Base-by-base conservation (phyloP, 768 basidiomycete species). In the Sutorius australiensis region DNA sequence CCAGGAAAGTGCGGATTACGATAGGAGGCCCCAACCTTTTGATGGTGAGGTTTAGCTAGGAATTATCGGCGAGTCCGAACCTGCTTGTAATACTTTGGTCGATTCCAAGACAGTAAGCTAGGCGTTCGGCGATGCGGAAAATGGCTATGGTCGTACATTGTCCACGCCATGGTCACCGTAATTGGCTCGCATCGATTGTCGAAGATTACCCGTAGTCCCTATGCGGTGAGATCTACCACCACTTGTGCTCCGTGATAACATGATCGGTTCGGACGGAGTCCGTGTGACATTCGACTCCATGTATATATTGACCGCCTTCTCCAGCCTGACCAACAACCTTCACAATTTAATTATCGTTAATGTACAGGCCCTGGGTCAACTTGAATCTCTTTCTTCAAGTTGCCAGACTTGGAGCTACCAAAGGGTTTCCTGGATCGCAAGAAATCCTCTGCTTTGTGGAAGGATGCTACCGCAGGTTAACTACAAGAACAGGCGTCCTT, bases 1-100 rank as follows among this genome's bases (percentile, higher is more conserved):
- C 83, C 85, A 2, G 82, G 83, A 56, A 81, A 86, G 68, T 87
- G 86, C 0, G 86, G 85, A 61, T 88, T 88, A 12, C 86, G 79
- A 67, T 89, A 87, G 10, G 79, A 81, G 17, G 80, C 67, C n/a
- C 80, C 80, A 1, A 87, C 84, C 71, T 80, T 48, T 1, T n/a
- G 12, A 33, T 7, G 21, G 21, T 3, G 8, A 42, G 33, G 24
- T 41, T 55, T 36, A 55, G 38, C 6, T 3, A 24, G 2, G 34
- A 8, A 42, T 37, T 12, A 49, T 19, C 0, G 24, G 19, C n/a
- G n/a, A 17, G 46, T 27, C 21, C 58, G 17, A 38, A 67, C 66
- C 67, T 67, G 65, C 38, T 53, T 68, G 10, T 67, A 67, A 48
- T 67, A 68, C 66, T 68, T 32, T 9, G 4, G 5, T 21, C 53